Percentiles rank a stretch among this genome's conserved stretches.
phyloP scores from a whole-genome alignment of 768 basidiomycete species.

The Asterophora lycoperdoides region DNA sequence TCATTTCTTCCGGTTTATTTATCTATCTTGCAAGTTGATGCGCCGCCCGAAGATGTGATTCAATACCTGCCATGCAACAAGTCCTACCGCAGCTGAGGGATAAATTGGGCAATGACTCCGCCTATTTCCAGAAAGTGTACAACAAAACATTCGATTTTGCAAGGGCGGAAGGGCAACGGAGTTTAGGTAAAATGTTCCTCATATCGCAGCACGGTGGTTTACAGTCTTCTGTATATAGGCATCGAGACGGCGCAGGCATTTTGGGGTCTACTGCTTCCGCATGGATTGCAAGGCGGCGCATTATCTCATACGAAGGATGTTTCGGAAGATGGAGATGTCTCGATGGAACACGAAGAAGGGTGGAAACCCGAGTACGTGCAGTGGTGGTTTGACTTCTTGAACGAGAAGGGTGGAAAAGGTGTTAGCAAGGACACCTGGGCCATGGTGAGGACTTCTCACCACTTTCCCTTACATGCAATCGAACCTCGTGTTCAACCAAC shows the following conservation, averaged over 20 bases:
- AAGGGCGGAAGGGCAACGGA: conserved; percentile 70
- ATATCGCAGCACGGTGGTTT: not conserved
- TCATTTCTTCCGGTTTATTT: not conserved
- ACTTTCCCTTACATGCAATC: not conserved
- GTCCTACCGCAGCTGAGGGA: conserved; percentile 50
- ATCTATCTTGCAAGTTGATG: too few relatives aligned
- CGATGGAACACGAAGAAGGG: conserved; percentile 47
- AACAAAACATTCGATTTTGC: conserved; percentile 79
- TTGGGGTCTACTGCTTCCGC: conserved; percentile 73
- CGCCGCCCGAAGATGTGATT: conserved; percentile 51
- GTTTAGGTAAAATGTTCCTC: conserved; percentile 46
- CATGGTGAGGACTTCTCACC: conserved; percentile 52
- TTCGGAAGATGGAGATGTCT: conserved; percentile 42
- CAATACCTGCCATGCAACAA: conserved; percentile 55
- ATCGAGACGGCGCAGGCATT: conserved; percentile 72
- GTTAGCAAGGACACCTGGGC: conserved; percentile 88
- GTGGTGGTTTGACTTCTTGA: conserved; percentile 80
- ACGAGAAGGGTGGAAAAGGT: conserved; percentile 61
- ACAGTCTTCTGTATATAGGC: conserved; percentile 29
- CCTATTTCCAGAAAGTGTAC: conserved; percentile 78
- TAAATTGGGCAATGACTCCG: conserved; percentile 58
- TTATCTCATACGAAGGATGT: conserved; percentile 38
- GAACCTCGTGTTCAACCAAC: not conserved
- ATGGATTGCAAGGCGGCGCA: conserved; percentile 65
- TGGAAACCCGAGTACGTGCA: conserved; percentile 61